A percentile compares a stretch with the other conserved stretches of the same genome.
Evolutionary conservation across 1,139 yeast genomes (phyloP).

Genomic region (Nakaseomyces sp.): DNA sequence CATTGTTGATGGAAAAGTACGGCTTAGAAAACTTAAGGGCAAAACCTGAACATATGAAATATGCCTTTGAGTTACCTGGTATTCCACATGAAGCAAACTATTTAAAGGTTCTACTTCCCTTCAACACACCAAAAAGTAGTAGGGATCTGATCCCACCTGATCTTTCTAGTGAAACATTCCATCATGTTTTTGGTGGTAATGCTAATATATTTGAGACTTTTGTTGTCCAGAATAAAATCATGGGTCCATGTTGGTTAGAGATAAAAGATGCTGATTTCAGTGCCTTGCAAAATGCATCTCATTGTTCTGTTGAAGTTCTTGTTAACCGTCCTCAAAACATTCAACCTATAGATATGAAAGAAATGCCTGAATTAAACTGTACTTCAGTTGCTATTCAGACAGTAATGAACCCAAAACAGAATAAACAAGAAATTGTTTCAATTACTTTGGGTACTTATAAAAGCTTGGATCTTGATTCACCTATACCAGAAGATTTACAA

Average conservation of each 20-base stretch:
- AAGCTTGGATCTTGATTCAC: conserved; percentile 63
- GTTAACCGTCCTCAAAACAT: conserved; percentile 45
- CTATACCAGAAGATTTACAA: conserved; percentile 45
- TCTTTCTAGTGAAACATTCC: conserved; percentile 66
- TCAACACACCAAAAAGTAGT: conserved; percentile 46
- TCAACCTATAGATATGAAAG: conserved; percentile 40
- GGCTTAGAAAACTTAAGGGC: conserved; percentile 58
- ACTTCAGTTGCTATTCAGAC: conserved; percentile 78
- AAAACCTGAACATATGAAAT: conserved; percentile 65
- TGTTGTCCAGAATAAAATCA: conserved; percentile 69
- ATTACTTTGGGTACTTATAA: conserved; percentile 65
- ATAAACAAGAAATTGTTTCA: conserved; percentile 81
- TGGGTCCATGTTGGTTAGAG: conserved; percentile 98
- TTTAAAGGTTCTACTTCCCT: conserved; percentile 70
- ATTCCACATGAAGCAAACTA: conserved; percentile 78
- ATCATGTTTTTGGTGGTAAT: conserved; percentile 71
- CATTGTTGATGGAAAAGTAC: conserved; percentile 51
- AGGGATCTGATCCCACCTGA: conserved; percentile 49
- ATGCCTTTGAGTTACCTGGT: conserved; percentile 79
- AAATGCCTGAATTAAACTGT: conserved; percentile 58
- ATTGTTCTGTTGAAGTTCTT: conserved; percentile 69
- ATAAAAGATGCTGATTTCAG: conserved; percentile 55
- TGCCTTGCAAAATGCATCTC: conserved; percentile 58
- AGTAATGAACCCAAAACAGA: conserved; percentile 56
- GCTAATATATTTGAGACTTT: conserved; percentile 75